Base-by-base conservation (phyloP, 306 rosid genomes). In the Acacia confusa region DNA sequence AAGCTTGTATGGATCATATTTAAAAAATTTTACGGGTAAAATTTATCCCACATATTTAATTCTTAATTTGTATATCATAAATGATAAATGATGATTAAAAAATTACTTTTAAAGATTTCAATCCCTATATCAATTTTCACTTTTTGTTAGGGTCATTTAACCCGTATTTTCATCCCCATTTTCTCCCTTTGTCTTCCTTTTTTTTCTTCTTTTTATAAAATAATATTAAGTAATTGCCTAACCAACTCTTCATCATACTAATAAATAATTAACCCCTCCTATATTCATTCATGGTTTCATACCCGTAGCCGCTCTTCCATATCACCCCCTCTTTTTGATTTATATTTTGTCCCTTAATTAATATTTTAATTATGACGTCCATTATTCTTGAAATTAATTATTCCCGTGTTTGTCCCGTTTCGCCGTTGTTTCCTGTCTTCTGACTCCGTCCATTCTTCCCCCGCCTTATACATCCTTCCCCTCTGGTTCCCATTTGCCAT, bases 321-420 rank as follows among this genome's bases (percentile, higher is more conserved):
- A 4, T 48, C 20, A 15, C 0, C n/a, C 5, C 8, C 2, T 50
- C 4, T 17, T 79, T 11, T 52, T 55, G 0, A 22, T 41, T n/a
- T 48, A 52, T 72, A 24, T 14, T 38, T 55, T 78, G 72, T 47
- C 63, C 41, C 22, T 24, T 72, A 27, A 70, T 22, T 60, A 40
- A 65, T 34, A 69, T 4, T 69, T 38, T 12, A 9, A 36, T 38
- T 67, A 36, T 20, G 27, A 36, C 45, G 75, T 9, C 22, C 72
- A 55, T 24, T 44, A 78, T 65, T 15, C 4, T 45, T 53, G 60
- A 44, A 82, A 70, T 8, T 22, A 77, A 83, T 74, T 17, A 88
- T 84, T 78, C 72, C 50, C 44, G 53, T 45, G 25, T 83, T 88
- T 87, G 94, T 83, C 94, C 65, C 66, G 10, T 90, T 90, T 90